Base-by-base conservation (phyloP, 768 basidiomycete species). In the Lactarius psammicola region DNA sequence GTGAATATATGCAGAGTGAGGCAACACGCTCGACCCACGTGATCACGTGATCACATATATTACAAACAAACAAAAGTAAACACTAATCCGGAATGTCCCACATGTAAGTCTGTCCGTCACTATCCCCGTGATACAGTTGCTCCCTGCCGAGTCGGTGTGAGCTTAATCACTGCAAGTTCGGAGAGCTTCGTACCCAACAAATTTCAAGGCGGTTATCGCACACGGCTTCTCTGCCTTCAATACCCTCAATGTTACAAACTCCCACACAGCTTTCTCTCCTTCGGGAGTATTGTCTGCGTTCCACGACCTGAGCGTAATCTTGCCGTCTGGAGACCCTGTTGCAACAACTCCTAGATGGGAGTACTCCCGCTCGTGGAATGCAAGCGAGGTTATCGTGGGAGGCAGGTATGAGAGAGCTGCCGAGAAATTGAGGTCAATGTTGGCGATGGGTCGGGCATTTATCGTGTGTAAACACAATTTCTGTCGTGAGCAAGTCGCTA, bases 341-440 rank as follows among this genome's bases (percentile, higher is more conserved):
- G 92, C 93, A n/a, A 97, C 80, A 4, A 94, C 80, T 4, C 91
- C 91, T 0, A 86, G 78, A 66, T 83, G 81, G 0, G 90, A 86
- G 74, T 91, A 96, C 71, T 96, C 95, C 38, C 95, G 85, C 72
- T 95, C 92, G 65, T 93, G 89, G 78, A 96, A 96, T 0, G 89
- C 87, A 59, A 97, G 76, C 0, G 90, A 87, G 0, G 88, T 89
- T 61, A 95, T 87, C 4, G 78, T 78, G 0, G 84, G 83, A 5
- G 65, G 68, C 2, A 80, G 80, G 20, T 83, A 77, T 7, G 76
- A 61, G 1, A 81, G 80, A 44, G 80, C 80, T 4, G 78, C 75
- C 26, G 81, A 74, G 28, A 80, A 76, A 3, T 80, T 79, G 1
- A 93, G 78, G 68, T 92, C 88, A 38, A 94, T 74, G 15, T 80